A percentile compares a stretch with the other conserved stretches of the same genome.
Evolutionary conservation across 768 basidiomycete species (phyloP).

Genomic region (Hortiboletus flavorubellus): DNA sequence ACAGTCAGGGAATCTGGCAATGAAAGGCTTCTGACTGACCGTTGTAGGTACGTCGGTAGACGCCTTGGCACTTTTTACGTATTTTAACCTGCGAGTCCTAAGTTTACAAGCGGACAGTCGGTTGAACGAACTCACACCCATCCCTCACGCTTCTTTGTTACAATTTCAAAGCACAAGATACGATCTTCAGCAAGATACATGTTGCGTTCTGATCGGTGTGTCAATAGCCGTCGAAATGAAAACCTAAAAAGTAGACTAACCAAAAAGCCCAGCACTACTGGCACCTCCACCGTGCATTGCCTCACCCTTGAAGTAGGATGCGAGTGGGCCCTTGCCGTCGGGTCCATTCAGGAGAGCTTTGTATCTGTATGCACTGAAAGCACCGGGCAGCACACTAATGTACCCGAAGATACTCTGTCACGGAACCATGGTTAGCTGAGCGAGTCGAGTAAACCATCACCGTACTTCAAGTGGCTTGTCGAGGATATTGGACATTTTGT

Average conservation of each 20-base stretch:
- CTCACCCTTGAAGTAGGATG: slow-evolving; percentile 93
- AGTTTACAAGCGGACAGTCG: neutral
- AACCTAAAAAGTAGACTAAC: slow-evolving; percentile 21
- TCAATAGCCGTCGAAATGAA: neutral
- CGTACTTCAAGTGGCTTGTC: slow-evolving; percentile 91
- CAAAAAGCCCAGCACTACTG: slow-evolving; percentile 66
- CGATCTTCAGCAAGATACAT: slow-evolving; percentile 92
- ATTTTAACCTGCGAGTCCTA: slow-evolving; percentile 55
- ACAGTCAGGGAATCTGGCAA: neutral
- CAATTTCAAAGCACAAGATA: slow-evolving; percentile 91
- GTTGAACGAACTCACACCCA: slow-evolving; percentile 58
- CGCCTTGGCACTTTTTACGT: slow-evolving; percentile 92
- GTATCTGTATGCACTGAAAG: slow-evolving; percentile 91
- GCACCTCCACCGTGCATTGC: slow-evolving; percentile 67
- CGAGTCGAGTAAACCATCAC: slow-evolving; percentile 3
- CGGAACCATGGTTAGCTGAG: neutral
- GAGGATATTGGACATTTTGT: slow-evolving; percentile 95
- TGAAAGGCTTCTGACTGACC: slow-evolving; percentile 32
- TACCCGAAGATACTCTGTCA: slow-evolving; percentile 76
- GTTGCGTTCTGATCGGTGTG: slow-evolving; percentile 55
- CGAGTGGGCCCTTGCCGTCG: slow-evolving; percentile 85
- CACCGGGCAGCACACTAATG: slow-evolving; percentile 86
- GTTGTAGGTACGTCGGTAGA: slow-evolving; percentile 94
- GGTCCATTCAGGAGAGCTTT: slow-evolving; percentile 82
- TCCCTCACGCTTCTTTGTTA: slow-evolving; percentile 81